Conservation (phyloP, 176 grass and related monocot species). For the Paspalum vaginatum region DNA sequence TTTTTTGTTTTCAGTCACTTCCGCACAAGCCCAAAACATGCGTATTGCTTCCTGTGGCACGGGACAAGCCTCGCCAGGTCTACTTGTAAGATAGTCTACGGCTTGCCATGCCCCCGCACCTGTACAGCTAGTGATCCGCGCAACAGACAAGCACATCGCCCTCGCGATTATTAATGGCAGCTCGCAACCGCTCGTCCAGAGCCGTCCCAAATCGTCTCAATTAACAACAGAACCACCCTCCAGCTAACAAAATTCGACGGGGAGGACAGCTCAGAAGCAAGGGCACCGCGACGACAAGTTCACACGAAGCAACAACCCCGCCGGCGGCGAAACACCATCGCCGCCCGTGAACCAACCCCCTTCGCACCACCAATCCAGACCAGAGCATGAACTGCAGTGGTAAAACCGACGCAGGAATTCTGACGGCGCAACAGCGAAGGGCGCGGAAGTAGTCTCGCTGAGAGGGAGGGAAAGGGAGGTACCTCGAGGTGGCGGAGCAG, state of each 20-base stretch:
- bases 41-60: slow-evolving; percentile 23
- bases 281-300: slow-evolving; percentile 18
- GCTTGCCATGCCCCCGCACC: background rate
- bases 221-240: slow-evolving; percentile 13
- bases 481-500: background rate
- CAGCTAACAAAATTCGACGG: slow-evolving; percentile 21
- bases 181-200: slow-evolving; percentile 43
- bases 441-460: slow-evolving; percentile 9
- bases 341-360: slow-evolving; percentile 3
- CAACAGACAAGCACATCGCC: slow-evolving; percentile 53
- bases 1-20: background rate
- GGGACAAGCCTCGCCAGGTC: slow-evolving; percentile 6
- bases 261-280: slow-evolving; percentile 36
- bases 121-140: slow-evolving; percentile 29
- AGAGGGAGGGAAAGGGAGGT: background rate
- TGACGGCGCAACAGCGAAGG: background rate
- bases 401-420: background rate
- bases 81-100: background rate
- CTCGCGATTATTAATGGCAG: slow-evolving; percentile 42
- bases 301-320: slow-evolving; percentile 6
- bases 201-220: slow-evolving; percentile 34
- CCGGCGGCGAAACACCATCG: slow-evolving; percentile 19
- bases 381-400: background rate
- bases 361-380: background rate
- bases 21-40: background rate